Base-by-base conservation (phyloP, 768 basidiomycete species). In the Amanita molliuscula region DNA sequence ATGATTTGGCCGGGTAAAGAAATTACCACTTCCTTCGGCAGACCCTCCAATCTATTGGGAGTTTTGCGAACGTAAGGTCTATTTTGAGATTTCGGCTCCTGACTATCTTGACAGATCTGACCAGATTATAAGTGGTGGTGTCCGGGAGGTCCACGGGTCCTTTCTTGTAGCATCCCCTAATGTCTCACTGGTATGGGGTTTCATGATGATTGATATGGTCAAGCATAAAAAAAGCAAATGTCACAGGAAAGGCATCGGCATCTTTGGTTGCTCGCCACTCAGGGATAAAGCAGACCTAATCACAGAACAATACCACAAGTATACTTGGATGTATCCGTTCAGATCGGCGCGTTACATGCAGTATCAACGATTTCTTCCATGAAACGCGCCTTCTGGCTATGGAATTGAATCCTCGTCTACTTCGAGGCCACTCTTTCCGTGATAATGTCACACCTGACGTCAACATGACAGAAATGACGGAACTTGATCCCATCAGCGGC, bases 321-420 rank as follows among this genome's bases (percentile, higher is more conserved):
- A 68, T 21, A 64, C 69, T 1, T 73, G 11, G 73, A 71, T 72
- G 54, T 16, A 66, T 55, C 29, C 42, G 51, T 25, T 45, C 8
- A 51, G 25, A 16, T 36, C 13, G 13, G 37, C 25, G 3, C 3
- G 38, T 44, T 26, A 35, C 26, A 6, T 44, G 36, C 20, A 43
- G 18, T 38, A 16, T 10, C 4, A 25, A 74, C 74, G 7, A 70
- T 69, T 4, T 67, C 71, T 2, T 63, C 68, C n/a, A n/a, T n/a
- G n/a, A 64, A 71, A 52, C 69, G 72, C 55, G 71, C 72, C 58
- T 71, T 69, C 58, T 76, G 13, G 75, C 75, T 2, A 75, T 76
- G 71, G 63, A 73, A 38, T 57, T 73, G 11, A 56, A 59, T 35
- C 69, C 70, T 13, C 59, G 63, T 68, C 29, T 41, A 59, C 40